These are phyloP conservation scores for Candida boidinii DNA, from an alignment of 805 yeast genomes.

Conservation along the genomic window DNA sequence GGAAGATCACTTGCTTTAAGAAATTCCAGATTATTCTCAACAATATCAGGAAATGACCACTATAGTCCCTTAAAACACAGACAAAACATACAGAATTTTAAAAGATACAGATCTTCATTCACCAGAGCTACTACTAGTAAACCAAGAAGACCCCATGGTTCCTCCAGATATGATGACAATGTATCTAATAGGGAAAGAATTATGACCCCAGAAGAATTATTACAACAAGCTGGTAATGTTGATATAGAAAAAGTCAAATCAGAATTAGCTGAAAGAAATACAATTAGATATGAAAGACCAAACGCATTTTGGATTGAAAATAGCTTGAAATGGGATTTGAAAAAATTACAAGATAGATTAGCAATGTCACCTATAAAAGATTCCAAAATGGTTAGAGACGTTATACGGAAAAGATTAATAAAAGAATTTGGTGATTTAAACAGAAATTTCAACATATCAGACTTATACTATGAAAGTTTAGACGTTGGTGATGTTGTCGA, in stretches of 20 bases:
- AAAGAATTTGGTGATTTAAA: constrained; percentile 11
- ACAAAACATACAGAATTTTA: no score
- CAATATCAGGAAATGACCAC: no score
- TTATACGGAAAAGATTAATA: constrained; percentile 6
- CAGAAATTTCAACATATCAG: constrained; percentile 7
- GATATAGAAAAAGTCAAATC: constrained; percentile 18
- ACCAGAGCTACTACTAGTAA: no score
- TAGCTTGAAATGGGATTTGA: background rate
- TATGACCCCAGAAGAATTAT: constrained; percentile 24
- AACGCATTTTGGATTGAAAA: constrained; percentile 21
- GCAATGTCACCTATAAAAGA: background rate
- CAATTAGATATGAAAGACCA: constrained; percentile 19
- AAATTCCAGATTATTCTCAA: no score
- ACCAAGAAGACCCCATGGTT: no score
- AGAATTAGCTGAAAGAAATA: constrained; percentile 13
- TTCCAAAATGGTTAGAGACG: background rate
- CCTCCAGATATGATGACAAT: no score
- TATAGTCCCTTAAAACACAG: no score
- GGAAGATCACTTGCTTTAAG: no score
- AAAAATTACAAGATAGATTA: background rate
- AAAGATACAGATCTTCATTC: no score
- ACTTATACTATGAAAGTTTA: constrained; percentile 21
- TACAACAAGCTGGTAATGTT: constrained; percentile 16
- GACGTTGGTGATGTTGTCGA: constrained; percentile 59
- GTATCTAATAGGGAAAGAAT: no score